phyloP scores from a whole-genome alignment of 306 rosid species.

The Malus domestica region DNA sequence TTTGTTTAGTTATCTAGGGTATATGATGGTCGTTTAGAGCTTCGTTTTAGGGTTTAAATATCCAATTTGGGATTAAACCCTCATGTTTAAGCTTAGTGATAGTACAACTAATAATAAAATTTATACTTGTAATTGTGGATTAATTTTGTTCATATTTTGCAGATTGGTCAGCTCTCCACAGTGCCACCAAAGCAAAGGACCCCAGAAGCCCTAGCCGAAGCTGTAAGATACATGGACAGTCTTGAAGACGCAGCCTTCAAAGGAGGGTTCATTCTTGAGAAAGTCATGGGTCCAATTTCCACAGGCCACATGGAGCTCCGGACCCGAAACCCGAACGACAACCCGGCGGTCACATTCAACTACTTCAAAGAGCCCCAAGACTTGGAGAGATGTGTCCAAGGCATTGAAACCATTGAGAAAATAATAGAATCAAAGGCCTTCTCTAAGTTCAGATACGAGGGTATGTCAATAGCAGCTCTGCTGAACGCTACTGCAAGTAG shows the following conservation, averaged over 20 bases:
- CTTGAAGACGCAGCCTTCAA: conserved; percentile 35
- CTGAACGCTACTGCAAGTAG: conserved; percentile 42
- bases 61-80: too few relatives aligned
- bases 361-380: conserved; percentile 57
- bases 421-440: conserved; percentile 48
- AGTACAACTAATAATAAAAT: too few relatives aligned
- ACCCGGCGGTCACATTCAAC: conserved; percentile 68
- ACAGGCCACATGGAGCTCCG: conserved; percentile 53
- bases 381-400: conserved; percentile 55
- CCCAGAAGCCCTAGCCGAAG: conserved; percentile 52
- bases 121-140: too few relatives aligned
- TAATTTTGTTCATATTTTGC: neutral
- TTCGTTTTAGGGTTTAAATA: too few relatives aligned
- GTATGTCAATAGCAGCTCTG: conserved; percentile 19
- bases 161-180: conserved; percentile 47
- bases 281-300: conserved; percentile 59
- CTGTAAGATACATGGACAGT: conserved; percentile 27
- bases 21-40: too few relatives aligned
- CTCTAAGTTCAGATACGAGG: conserved; percentile 30
- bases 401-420: conserved; percentile 34
- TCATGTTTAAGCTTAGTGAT: too few relatives aligned
- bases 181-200: conserved; percentile 47
- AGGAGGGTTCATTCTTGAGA: conserved; percentile 71
- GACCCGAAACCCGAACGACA: conserved; percentile 48
- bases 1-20: too few relatives aligned